Percentiles rank a stretch among this genome's conserved stretches.
These are phyloP conservation scores for Scheffersomyces segobiensis DNA, from an alignment of 1,139 yeast species.

Conservation along the genomic window DNA sequence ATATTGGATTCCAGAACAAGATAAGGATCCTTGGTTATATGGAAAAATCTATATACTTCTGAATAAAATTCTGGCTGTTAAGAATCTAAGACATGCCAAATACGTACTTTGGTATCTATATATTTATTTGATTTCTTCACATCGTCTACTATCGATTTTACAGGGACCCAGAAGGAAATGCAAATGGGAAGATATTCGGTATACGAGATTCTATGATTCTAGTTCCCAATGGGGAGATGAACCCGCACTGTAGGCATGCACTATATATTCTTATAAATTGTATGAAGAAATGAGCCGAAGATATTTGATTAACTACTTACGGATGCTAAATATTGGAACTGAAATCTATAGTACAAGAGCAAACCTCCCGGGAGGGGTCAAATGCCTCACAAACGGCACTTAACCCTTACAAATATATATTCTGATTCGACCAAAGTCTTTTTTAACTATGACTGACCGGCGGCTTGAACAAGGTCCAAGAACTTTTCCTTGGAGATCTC, in stretches of 20 bases:
- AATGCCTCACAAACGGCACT: background rate
- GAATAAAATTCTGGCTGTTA: background rate
- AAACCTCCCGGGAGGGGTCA: background rate
- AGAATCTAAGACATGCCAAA: background rate
- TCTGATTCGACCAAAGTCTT: background rate
- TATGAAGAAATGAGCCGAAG: background rate
- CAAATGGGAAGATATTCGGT: background rate
- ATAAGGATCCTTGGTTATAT: background rate
- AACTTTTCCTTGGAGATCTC: conserved; percentile 90
- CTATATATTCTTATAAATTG: too few species aligned
- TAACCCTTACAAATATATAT: background rate
- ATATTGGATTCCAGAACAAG: background rate
- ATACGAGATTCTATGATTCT: background rate
- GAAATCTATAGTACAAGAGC: background rate
- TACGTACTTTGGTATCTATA: background rate
- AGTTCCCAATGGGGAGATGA: background rate
- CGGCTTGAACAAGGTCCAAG: conserved; percentile 83
- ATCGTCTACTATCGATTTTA: background rate
- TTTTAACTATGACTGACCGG: conserved; percentile 45
- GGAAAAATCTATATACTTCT: background rate
- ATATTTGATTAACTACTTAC: background rate
- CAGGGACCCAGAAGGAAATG: background rate
- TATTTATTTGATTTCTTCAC: background rate
- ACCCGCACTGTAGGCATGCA: background rate
- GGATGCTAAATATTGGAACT: background rate